Conservation (phyloP, 768 basidiomycete species). For the Hygrocybe punicea region DNA sequence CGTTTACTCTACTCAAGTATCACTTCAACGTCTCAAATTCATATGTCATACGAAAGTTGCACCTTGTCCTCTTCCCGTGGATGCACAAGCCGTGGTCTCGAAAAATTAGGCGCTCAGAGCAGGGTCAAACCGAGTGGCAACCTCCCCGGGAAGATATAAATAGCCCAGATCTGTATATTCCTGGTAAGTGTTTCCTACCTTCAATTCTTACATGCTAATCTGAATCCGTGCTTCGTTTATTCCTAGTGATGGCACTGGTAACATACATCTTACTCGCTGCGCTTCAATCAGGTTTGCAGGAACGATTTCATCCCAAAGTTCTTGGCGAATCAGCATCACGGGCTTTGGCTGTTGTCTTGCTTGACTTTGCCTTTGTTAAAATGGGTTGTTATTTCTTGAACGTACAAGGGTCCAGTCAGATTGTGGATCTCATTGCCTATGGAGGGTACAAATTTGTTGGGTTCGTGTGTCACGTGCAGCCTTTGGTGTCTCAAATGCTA, state of each 20-base stretch:
- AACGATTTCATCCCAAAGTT: conserved; percentile 81
- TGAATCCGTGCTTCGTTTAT: not conserved
- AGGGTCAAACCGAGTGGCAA: conserved; percentile 72
- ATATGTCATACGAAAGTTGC: conserved; percentile 88
- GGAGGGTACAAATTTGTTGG: conserved; percentile 98
- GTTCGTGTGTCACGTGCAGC: conserved; percentile 41
- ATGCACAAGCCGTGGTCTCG: conserved; percentile 84
- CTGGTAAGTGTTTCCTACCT: conserved; percentile 47
- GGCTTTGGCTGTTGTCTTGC: conserved; percentile 75
- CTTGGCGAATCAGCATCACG: conserved; percentile 84
- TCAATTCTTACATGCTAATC: not conserved
- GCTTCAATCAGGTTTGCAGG: conserved; percentile 76
- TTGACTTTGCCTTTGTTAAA: conserved; percentile 88
- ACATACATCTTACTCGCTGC: conserved; percentile 92
- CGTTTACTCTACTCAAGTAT: conserved; percentile 73
- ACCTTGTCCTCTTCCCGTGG: conserved; percentile 93
- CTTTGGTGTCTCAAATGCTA: not conserved
- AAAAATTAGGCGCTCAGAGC: conserved; percentile 59
- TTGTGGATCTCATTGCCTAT: conserved; percentile 85
- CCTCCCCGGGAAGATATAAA: conserved; percentile 93
- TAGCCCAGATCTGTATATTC: conserved; percentile 95
- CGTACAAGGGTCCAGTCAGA: conserved; percentile 66
- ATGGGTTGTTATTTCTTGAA: conserved; percentile 92
- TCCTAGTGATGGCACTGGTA: conserved; percentile 86
- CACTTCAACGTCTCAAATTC: conserved; percentile 96